These are phyloP conservation scores for Xylaria sp. DNA, from an alignment of 495 filamentous ascomycete species.

Conservation along the genomic window DNA sequence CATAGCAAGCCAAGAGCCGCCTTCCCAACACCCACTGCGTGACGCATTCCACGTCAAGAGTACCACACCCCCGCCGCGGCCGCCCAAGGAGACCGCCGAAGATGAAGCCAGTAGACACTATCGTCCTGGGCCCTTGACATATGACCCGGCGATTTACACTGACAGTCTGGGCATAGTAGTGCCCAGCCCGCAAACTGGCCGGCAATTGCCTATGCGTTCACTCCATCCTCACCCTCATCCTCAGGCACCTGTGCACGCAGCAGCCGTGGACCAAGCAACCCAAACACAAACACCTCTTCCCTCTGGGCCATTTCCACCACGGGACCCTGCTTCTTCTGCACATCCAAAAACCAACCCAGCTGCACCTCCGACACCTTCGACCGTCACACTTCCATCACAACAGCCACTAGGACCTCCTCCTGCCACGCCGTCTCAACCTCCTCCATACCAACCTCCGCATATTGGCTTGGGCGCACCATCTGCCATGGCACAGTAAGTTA, in stretches of 20 bases:
- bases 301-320: neutral
- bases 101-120: slow-evolving; percentile 91
- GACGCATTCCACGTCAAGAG: slow-evolving; percentile 43
- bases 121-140: slow-evolving; percentile 63
- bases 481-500: slow-evolving; percentile 6
- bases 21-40: slow-evolving; percentile 40
- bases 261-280: neutral
- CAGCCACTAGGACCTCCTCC: neutral
- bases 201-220: neutral
- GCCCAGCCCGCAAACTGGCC: neutral
- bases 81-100: slow-evolving; percentile 81
- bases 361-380: neutral
- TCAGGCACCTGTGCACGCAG: neutral
- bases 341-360: slow-evolving; percentile 1
- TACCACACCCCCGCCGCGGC: slow-evolving; percentile 48
- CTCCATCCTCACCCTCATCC: neutral
- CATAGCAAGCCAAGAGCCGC: slow-evolving; percentile 33
- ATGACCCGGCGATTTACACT: neutral
- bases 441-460: neutral
- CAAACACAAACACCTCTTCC: neutral
- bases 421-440: neutral
- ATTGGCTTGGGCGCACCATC: neutral
- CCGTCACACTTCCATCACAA: neutral
- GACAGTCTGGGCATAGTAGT: neutral
- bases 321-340: neutral